Base-by-base conservation (phyloP, 768 basidiomycete genomes). In the Lactarius pseudohatsudake region DNA sequence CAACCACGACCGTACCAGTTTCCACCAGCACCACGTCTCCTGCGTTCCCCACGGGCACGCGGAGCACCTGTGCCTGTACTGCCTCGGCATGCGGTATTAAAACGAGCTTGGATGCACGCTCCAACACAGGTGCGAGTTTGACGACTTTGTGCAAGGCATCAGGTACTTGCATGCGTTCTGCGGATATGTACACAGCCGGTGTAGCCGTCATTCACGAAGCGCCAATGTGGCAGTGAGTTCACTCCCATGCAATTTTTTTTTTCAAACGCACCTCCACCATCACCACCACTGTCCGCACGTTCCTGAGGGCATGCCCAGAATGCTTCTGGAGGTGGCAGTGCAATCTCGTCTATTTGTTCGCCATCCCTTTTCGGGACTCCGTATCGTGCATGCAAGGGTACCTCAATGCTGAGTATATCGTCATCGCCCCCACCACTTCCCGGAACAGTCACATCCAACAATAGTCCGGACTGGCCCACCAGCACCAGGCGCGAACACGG, bases 1-100 rank as follows among this genome's bases (percentile, higher is more conserved):
- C n/a, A 6, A 59, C 57, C n/a, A 64, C 26, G 4, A 67, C 34
- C n/a, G 66, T 67, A 11, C 58, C 62, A 13, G 53, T 32, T 58
- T 64, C 66, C 41, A 64, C 66, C 50, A 67, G 4, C 2, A 20
- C 62, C n/a, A 67, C 66, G 18, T 67, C 66, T 32, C 62, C 10
- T 30, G 28, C 54, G 30, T 64, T 22, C 1, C 66, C 66, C 10
- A 67, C 66, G 9, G 66, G 62, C 34, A 67, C 66, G n/a, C 41
- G 66, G 15, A 67, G 54, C 36, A 32, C 63, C 58, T 67, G 66
- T 41, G 34, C 58, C 0, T 11, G 50, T 53, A 64, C 15, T 0
- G 53, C 18, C 43, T 45, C 41, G 7, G 26, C 53, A 50, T 30
- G 66, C 18, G 62, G 62, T 22, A 67, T 60, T 41, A 55, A 56